Percentiles rank a stretch among this genome's conserved stretches.
Conservation (phyloP, 768 basidiomycete genomes). For the Mycena leptocephala region DNA sequence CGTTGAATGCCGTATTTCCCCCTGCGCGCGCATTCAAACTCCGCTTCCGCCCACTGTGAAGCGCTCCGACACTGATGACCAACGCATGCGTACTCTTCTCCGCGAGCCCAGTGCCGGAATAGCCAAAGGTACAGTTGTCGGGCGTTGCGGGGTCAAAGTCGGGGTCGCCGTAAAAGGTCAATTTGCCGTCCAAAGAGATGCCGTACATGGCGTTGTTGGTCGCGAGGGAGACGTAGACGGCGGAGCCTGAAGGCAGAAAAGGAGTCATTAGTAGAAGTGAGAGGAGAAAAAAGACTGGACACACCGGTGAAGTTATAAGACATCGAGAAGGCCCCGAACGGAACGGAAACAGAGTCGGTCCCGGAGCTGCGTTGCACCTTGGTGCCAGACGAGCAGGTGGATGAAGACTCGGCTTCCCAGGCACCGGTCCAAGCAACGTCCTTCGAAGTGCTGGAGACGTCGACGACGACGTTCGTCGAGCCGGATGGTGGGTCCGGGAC, state of each 20-base stretch:
- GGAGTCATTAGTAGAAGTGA: slow-evolving; percentile 4
- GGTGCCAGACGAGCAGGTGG: slow-evolving; percentile 19
- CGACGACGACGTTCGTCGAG: slow-evolving; percentile 25
- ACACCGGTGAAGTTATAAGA: slow-evolving; percentile 24
- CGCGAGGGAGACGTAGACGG: slow-evolving; percentile 20
- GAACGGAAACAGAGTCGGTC: not conserved
- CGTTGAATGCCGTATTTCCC: not conserved
- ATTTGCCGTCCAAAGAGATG: slow-evolving; percentile 20
- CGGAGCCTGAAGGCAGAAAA: slow-evolving; percentile 15
- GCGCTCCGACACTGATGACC: slow-evolving; percentile 21
- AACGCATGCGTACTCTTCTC: slow-evolving; percentile 17
- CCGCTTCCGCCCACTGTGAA: slow-evolving; percentile 5
- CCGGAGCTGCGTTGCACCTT: slow-evolving; percentile 18
- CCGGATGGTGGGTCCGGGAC: slow-evolving; percentile 24
- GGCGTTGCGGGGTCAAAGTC: slow-evolving; percentile 23
- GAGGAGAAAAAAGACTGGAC: slow-evolving; percentile 16
- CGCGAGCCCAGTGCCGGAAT: slow-evolving; percentile 19
- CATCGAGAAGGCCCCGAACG: slow-evolving; percentile 18
- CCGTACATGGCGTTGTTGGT: slow-evolving; percentile 16
- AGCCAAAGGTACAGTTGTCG: slow-evolving; percentile 26
- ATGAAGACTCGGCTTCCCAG: slow-evolving; percentile 3
- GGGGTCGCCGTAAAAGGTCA: slow-evolving; percentile 16
- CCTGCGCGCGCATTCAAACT: not conserved
- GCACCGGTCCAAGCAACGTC: slow-evolving; percentile 16
- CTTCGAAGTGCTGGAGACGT: slow-evolving; percentile 16